Conservation (phyloP, 2,329 filamentous ascomycete species). For the Chrysoporthe deuterocubensis region DNA sequence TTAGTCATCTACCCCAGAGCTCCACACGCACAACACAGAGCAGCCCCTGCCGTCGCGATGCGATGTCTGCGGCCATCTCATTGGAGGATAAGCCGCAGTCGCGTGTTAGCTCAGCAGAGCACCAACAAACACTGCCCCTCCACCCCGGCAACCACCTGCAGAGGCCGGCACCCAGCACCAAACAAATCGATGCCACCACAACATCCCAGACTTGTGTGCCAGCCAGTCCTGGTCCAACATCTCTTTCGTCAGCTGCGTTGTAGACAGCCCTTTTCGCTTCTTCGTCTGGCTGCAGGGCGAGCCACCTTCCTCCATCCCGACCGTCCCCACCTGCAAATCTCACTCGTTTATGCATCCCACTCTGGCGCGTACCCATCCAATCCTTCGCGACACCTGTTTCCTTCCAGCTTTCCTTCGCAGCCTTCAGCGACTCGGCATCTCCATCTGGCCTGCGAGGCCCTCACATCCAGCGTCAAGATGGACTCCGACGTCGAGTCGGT, state of each 20-base stretch:
- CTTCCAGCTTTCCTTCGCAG: slow-evolving; percentile 12
- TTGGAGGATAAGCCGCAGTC: slow-evolving; percentile 2
- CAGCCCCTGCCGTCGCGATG: background rate
- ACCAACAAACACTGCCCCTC: slow-evolving; percentile 15
- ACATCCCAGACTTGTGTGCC: background rate
- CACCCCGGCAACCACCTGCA: slow-evolving; percentile 12
- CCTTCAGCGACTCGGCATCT: slow-evolving; percentile 14
- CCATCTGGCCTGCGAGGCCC: slow-evolving; percentile 23
- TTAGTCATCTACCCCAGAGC: background rate
- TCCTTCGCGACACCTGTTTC: slow-evolving; percentile 20
- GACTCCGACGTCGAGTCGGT: slow-evolving; percentile 62
- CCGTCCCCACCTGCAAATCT: slow-evolving; percentile 26
- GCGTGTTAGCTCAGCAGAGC: slow-evolving; percentile 14
- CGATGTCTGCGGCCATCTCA: background rate
- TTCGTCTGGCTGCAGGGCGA: slow-evolving; percentile 19
- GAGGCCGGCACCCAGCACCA: background rate
- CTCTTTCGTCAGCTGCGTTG: background rate
- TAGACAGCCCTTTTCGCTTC: slow-evolving; percentile 5
- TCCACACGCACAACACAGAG: background rate
- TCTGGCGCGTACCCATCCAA: slow-evolving; percentile 6
- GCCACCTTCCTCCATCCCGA: slow-evolving; percentile 2
- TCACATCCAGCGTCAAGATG: slow-evolving; percentile 45
- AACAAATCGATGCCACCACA: background rate
- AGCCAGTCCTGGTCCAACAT: background rate
- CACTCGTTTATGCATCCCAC: slow-evolving; percentile 26